A percentile compares a stretch with the other conserved stretches of the same genome.
Conservation (phyloP, 148 eudicot genomes). For the Vaccinium myrtillus region DNA sequence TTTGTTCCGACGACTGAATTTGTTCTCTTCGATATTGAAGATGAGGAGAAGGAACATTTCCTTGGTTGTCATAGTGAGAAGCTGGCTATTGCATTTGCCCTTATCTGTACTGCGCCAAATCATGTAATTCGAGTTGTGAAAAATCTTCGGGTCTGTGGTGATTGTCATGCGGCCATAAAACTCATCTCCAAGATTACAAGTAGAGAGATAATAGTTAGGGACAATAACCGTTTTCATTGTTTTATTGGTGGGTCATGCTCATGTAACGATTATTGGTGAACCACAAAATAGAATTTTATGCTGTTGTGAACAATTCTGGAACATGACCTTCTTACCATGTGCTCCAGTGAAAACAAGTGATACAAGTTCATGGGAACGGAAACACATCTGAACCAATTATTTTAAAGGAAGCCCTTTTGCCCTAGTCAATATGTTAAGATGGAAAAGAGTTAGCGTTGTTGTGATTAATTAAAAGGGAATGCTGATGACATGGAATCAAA, state of each 20-base stretch:
- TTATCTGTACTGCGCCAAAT: slow-evolving; percentile 2
- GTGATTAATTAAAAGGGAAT: slow-evolving; percentile 23
- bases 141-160: slow-evolving; percentile 17
- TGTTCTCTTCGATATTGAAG: slow-evolving; percentile 18
- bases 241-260: slow-evolving; percentile 13
- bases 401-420: neutral
- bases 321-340: neutral
- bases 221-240: slow-evolving; percentile 6
- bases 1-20: slow-evolving; percentile 10
- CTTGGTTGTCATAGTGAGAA: slow-evolving; percentile 18
- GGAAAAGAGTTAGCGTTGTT: neutral
- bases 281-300: neutral
- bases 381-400: neutral
- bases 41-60: slow-evolving; percentile 18
- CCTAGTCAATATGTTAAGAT: neutral
- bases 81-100: slow-evolving; percentile 16
- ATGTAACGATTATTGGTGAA: slow-evolving; percentile 18
- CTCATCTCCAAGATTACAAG: slow-evolving; percentile 14
- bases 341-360: neutral
- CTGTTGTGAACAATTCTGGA: neutral
- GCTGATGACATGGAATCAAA: slow-evolving; percentile 61
- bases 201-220: slow-evolving; percentile 15
- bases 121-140: slow-evolving; percentile 16
- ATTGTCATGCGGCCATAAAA: slow-evolving; percentile 14
- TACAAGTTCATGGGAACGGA: neutral